Base-by-base conservation (phyloP, 2,329 filamentous ascomycete species). In the Lachnellula hyalina region DNA sequence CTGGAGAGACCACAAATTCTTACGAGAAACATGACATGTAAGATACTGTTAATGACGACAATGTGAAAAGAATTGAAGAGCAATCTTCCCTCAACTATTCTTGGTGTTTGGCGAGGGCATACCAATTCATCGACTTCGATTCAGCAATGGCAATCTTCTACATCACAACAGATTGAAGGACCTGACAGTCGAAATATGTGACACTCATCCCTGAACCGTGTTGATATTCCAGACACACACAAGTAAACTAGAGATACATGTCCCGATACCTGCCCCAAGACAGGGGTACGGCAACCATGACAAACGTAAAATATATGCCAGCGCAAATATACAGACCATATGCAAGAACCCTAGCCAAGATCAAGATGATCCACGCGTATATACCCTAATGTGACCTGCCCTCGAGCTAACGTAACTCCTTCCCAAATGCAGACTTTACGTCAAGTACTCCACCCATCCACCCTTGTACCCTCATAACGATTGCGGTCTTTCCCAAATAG, bases 1-100 rank as follows among this genome's bases (percentile, higher is more conserved):
- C 5, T 65, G 59, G 56, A 58, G 54, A 11, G 52, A 61, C 14
- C 65, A 68, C 60, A 48, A 40, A 2, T 58, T 68, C 19, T 49
- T 68, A 47, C 60, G 61, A 51, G 65, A 66, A 49, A 55, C 47
- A 56, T 47, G 28, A 54, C 9, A 8, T 19, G 5, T 38, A 25
- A 28, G 34, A 36, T 25, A 11, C 28, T 32, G 9, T 32, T 4
- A 32, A 32, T 2, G 28, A 28, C 28, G 9, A 32, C 12, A 32
- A 32, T 32, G 28, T 32, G 3, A 2, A 32, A 32, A 32, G 28
- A 32, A 12, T 32, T 32, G 28, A 32, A 32, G 28, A 32, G 28
- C 28, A 32, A 32, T 32, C 28, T 32, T 32, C 28, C 25, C 28
- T 32, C 28, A 32, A 32, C 28, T 32, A 32, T 32, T 9, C 28